Percentiles rank a stretch among this genome's conserved stretches.
Evolutionary conservation across 164 flowering plant species (phyloP).

Genomic region (Dillenia suffruticosa): DNA sequence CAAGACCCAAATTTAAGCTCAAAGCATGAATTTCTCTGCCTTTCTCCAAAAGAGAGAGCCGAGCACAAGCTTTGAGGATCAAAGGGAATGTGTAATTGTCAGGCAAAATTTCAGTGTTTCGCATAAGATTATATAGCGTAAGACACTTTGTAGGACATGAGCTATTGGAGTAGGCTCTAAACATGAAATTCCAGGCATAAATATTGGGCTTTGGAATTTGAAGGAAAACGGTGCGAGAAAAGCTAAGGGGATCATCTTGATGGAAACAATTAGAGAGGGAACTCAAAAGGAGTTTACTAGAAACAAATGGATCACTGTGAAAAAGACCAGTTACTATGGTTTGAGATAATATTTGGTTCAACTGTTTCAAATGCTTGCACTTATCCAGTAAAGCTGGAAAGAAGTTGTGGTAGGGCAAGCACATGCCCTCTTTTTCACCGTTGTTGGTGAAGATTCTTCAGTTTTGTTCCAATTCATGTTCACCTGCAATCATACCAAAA

Average conservation of each 20-base stretch:
- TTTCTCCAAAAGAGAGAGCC: conserved; percentile 9
- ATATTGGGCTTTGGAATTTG: conserved; percentile 18
- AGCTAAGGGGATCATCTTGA: conserved; percentile 4
- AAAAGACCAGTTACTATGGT: conserved; percentile 12
- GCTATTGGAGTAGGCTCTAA: conserved; percentile 13
- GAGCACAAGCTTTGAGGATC: conserved; percentile 22
- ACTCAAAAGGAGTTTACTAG: conserved; percentile 13
- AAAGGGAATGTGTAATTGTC: conserved; percentile 30
- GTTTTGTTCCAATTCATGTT: too few relatives aligned
- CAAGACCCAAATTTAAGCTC: conserved; percentile 19
- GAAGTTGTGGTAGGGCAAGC: conserved; percentile 1
- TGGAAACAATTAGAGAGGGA: background rate
- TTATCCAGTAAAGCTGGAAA: conserved; percentile 5
- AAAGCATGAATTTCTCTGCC: conserved; percentile 18
- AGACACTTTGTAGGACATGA: conserved; percentile 15
- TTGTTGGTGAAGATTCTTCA: too few relatives aligned
- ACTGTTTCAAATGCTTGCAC: conserved; percentile 1
- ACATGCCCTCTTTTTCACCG: too few relatives aligned
- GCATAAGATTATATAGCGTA: conserved; percentile 21
- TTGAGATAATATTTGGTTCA: conserved; percentile 14
- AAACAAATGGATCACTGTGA: conserved; percentile 6
- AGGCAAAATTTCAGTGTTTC: conserved; percentile 12
- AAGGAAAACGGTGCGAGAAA: conserved; percentile 10
- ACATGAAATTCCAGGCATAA: conserved; percentile 23
- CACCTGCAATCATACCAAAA: too few relatives aligned